Evolutionary conservation across 768 basidiomycete species (phyloP), one percentile per base, ranked within the genome.

Genomic region (Daedalea quercina): DNA sequence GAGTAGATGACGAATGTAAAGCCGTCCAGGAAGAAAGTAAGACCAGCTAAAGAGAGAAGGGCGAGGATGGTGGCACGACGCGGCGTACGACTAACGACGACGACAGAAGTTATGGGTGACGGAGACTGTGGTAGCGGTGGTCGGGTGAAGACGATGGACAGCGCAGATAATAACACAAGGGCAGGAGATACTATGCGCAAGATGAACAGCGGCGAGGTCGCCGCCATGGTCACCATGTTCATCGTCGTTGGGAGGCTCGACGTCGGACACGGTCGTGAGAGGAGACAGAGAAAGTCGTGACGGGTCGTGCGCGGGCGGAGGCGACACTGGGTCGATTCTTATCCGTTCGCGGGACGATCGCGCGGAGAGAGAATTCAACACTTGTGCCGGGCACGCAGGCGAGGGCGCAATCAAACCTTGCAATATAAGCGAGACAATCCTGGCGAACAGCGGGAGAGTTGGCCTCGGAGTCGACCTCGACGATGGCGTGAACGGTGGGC

Each of bases 11-110:
- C 80, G 60, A 89, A 85, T 15, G 84, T 75, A 28, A 85, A 73
- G 13, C 90, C 93, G 63, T 95, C 91, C 26, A 82, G 68, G 47
- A 94, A 73, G 65, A 82, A 94, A 15, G 86, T 83, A 47, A 85
- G 66, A n/a, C 87, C 78, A 22, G 77, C 65, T 50, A 93, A 71
- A 47, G 85, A 80, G 44, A 94, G 75, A 55, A 90, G 71, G 41
- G 76, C 66, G 44, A 94, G 75, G 64, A 97, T 92, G 54, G 84
- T 69, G 40, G 78, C 77, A 54, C 87, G 81, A 63, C 94, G 85
- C 40, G 93, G 92, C 49, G 84, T 74, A 54, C 78, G 74, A 52
- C 76, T 78, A 51, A 84, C 78, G 64, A 90, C 81, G 68, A 91
- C 81, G 66, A 92, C 88, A 49, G 84, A 70, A 35, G 82, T 88